Evolutionary conservation across 495 filamentous ascomycete species (phyloP), one percentile per base, ranked within the genome.

Genomic region (Daldinia vernicosa): DNA sequence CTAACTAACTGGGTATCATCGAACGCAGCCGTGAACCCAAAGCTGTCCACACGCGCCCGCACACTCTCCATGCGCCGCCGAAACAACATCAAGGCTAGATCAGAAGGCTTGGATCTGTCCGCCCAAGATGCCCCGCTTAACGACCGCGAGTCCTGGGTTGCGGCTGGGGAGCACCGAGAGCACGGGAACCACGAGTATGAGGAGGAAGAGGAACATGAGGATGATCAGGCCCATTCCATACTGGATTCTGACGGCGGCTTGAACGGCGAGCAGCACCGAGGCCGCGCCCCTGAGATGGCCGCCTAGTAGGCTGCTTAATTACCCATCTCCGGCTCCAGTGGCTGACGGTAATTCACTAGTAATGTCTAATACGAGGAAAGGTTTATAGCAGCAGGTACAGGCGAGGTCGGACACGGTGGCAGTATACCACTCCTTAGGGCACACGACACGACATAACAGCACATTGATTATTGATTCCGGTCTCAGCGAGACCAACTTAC

Each of bases 1-100:
- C 89, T 99, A 55, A 97, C 93, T 70, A 98, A 97, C 84, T 99
- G 95, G 95, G 93, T 98, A 9, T 83, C 88, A 63, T 89, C 92
- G 76, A 95, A 94, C 80, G 94, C 95, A 1, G 86, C 92, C 53
- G 94, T 99, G 68, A 90, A 88, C 70, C 88, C 94, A 66, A 91
- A 91, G 75, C 89, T 99, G 52, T 96, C 92, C 9, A 89, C 88
- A 7, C 92, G 95, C 60, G 88, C 95, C 28, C 90, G 92, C 63
- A 95, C 89, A 8, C 89, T 97, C 22, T 95, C 92, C 47, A 93
- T 92, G 80, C 90, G 94, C 76, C 91, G 92, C 71, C 87, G 90
- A 40, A 88, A 90, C 69, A 89, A 86, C 72, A 85, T 90, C 78
- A 89, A 88, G 66, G 84, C 85, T 35, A 85, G 89, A 28, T 80